A percentile compares a stretch with the other conserved stretches of the same genome.
Conservation (phyloP, 2,329 filamentous ascomycete species). For the Colletotrichum tropicale region DNA sequence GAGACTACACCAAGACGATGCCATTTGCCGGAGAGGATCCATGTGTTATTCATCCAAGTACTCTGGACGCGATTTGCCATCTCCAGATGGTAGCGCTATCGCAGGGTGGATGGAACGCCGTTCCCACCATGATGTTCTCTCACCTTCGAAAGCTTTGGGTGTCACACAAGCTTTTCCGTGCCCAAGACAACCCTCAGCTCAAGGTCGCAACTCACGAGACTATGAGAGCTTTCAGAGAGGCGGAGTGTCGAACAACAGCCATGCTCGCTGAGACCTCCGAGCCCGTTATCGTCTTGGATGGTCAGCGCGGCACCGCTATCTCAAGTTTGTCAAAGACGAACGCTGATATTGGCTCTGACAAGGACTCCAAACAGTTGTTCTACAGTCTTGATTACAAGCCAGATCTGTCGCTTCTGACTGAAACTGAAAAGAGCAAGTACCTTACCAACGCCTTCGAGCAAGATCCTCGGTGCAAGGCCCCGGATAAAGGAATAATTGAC, state of each 20-base stretch:
- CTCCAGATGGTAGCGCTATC: slow-evolving; percentile 1
- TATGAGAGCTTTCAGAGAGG: neutral
- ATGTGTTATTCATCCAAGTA: slow-evolving; percentile 6
- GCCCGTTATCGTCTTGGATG: neutral
- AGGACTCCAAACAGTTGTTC: neutral
- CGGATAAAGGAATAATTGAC: neutral
- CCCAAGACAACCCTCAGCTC: neutral
- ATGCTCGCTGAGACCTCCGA: neutral
- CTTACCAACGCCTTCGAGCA: neutral
- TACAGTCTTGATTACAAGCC: neutral
- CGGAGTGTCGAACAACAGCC: neutral
- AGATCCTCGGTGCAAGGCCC: neutral
- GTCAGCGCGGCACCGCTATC: slow-evolving; percentile 1
- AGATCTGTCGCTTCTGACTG: neutral
- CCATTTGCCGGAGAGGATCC: slow-evolving; percentile 5
- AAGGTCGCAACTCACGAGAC: neutral
- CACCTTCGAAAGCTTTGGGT: neutral
- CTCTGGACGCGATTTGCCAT: neutral
- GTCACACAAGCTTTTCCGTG: neutral
- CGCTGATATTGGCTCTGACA: neutral
- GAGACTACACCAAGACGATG: slow-evolving; percentile 3
- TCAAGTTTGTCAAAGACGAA: neutral
- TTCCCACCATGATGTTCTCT: slow-evolving; percentile 7
- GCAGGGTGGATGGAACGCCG: neutral
- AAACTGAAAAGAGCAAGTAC: neutral